Evolutionary conservation across 768 basidiomycete genomes (phyloP), one percentile per base, ranked within the genome.

Genomic region (Xerocomellus chrysenteron): DNA sequence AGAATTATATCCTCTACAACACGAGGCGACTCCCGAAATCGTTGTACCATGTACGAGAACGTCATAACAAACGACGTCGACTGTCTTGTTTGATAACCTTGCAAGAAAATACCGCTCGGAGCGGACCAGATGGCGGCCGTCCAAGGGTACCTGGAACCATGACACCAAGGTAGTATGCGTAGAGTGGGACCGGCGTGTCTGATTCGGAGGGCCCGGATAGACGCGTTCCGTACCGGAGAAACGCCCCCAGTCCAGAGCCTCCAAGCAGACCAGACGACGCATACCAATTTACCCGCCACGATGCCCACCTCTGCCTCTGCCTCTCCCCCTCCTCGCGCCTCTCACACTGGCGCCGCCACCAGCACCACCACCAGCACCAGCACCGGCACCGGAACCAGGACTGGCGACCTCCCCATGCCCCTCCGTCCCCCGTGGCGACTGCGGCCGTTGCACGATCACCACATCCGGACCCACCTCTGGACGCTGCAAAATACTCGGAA

Each of bases 271-370:
- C 13, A 32, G 4, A 62, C 53, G 4, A 19, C 12, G 17, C 37
- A 6, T 19, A 13, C 11, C 19, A 39, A 17, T 39, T 45, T 63
- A 72, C 14, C 66, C 67, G 5, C 73, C 69, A 17, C 73, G 71
- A 4, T 63, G 50, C 6, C 60, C 70, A 21, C 75, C 66, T 3
- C 74, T 61, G 67, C n/a, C 68, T 58, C 1, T 21, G 21, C 70
- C 71, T 33, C 73, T 67, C 0, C 69, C 72, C 11, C 73, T 56
- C 32, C 65, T 70, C 28, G 19, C 41, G n/a, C 65, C 71, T 56
- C 67, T 60, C 7, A 11, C 30, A 32, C 30, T 32, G 30, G 30
- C 2, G 30, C 60, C 53, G 8, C 43, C 51, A 5, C 24, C 16
- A 19, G 21, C 37, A 16, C 39, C 17, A 28, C 28, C 17, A 30